phyloP scores from a whole-genome alignment of 2,329 filamentous ascomycete species.

The Alternaria solani region DNA sequence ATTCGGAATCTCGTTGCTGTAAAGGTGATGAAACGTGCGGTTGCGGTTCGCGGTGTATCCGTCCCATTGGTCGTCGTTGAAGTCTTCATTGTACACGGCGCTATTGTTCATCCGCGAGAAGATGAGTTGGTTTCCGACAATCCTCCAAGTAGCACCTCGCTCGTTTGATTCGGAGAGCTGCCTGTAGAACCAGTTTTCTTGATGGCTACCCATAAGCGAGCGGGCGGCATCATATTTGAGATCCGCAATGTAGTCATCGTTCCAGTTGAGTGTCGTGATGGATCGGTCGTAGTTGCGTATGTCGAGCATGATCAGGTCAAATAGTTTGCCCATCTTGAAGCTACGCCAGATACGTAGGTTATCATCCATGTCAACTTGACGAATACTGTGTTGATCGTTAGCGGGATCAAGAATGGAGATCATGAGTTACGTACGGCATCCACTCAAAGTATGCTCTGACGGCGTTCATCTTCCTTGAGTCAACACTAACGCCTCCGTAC shows the following conservation, averaged over 20 bases:
- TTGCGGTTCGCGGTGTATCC: slow-evolving; percentile 74
- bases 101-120: slow-evolving; percentile 42
- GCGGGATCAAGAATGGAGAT: slow-evolving; percentile 55
- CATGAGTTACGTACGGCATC: slow-evolving; percentile 45
- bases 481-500: slow-evolving; percentile 52
- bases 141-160: slow-evolving; percentile 71
- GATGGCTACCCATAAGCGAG: slow-evolving; percentile 72
- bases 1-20: slow-evolving; percentile 71
- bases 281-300: slow-evolving; percentile 52
- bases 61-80: slow-evolving; percentile 66
- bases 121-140: slow-evolving; percentile 72
- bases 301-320: slow-evolving; percentile 55
- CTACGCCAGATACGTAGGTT: slow-evolving; percentile 54
- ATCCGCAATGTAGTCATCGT: slow-evolving; percentile 65
- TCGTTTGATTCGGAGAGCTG: slow-evolving; percentile 63
- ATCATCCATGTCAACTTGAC: slow-evolving; percentile 56
- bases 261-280: slow-evolving; percentile 52
- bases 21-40: slow-evolving; percentile 71
- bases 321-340: slow-evolving; percentile 51
- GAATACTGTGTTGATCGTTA: slow-evolving; percentile 42
- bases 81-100: slow-evolving; percentile 22
- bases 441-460: slow-evolving; percentile 57
- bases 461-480: slow-evolving; percentile 58
- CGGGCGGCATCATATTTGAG: slow-evolving; percentile 72
- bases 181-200: slow-evolving; percentile 69